phyloP scores from a whole-genome alignment of 768 basidiomycete species.

The Coprinopsis cinerea region DNA sequence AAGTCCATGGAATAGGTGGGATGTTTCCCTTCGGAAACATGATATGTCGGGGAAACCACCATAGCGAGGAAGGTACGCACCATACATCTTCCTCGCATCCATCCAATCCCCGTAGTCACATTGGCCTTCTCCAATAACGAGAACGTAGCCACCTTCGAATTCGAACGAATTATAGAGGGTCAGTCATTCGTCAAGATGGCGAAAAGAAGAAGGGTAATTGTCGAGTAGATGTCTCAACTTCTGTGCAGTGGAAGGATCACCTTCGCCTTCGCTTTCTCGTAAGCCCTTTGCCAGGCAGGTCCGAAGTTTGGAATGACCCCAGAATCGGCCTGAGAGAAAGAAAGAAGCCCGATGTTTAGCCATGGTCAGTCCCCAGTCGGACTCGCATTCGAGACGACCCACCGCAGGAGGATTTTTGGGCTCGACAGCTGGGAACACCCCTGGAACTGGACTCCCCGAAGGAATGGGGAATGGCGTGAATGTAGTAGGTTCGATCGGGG shows the following conservation, averaged over 20 bases:
- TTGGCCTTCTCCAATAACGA: conserved; percentile 62
- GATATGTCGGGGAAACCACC: no score
- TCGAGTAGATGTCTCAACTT: background rate
- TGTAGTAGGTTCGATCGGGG: conserved; percentile 16
- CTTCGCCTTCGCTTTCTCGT: conserved; percentile 50
- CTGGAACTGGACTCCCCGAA: conserved; percentile 36
- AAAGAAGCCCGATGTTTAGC: background rate
- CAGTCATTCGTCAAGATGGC: conserved; percentile 2
- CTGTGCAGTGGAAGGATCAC: conserved; percentile 26
- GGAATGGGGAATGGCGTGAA: conserved; percentile 63
- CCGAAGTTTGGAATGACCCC: conserved; percentile 39
- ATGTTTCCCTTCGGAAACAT: conserved; percentile 51
- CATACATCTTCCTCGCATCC: conserved; percentile 60
- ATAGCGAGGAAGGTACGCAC: no score
- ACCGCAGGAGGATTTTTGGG: conserved; percentile 55
- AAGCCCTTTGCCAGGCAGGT: conserved; percentile 55
- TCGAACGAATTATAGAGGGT: no score
- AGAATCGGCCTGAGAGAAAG: conserved; percentile 24
- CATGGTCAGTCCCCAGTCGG: conserved; percentile 8
- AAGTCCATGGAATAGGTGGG: conserved; percentile 33
- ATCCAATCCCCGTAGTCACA: conserved; percentile 63
- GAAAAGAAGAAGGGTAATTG: background rate
- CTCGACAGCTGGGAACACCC: conserved; percentile 46
- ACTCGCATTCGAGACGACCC: conserved; percentile 15
- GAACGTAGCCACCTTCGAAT: conserved; percentile 37